Evolutionary conservation across 495 filamentous ascomycete species (phyloP), one percentile per base, ranked within the genome.

Genomic region (Xylaria curta): DNA sequence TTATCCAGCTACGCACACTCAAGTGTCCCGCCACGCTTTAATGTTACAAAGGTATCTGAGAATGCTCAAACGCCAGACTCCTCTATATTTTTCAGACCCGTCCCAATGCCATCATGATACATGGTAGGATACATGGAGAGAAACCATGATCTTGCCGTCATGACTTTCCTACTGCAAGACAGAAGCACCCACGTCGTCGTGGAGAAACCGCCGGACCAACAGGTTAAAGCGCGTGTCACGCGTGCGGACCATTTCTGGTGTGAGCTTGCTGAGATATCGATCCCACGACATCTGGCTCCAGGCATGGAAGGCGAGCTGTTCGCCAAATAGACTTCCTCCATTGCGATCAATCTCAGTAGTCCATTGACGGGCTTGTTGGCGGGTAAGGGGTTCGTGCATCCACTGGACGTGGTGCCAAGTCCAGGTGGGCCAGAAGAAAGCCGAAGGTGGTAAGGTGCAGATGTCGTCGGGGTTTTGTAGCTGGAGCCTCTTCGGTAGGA

Each of bases 351-450:
- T 82, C 75, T 81, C 76, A 9, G 64, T 73, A 9, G 78, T 44
- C 82, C 80, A 82, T 53, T 75, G 78, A n/a, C 72, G 70, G 0
- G 78, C 78, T 58, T 82, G 77, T 9, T 79, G 68, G 1, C 66
- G 70, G 31, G 72, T 76, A 7, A 86, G 73, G 33, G 71, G 72
- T 62, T 81, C 69, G 66, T 86, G 82, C 84, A 86, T 86, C 72
- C 81, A 86, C 53, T 82, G 76, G 58, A 85, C 76, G 70, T 85
- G 81, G 49, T 75, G 70, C 74, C 79, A 82, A 0, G 84, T 85
- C 84, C 84, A 86, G 4, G 83, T 85, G 7, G 84, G 84, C 84
- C 84, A 86, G 74, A 84, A 85, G 74, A 86, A 86, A 33, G 78
- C 77, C 36, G 80, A 76, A 6, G 84, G 83, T 0, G 84, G 75